Evolutionary conservation across 2,329 filamentous ascomycete species (phyloP).

Genomic region (Scytalidium lignicola): DNA sequence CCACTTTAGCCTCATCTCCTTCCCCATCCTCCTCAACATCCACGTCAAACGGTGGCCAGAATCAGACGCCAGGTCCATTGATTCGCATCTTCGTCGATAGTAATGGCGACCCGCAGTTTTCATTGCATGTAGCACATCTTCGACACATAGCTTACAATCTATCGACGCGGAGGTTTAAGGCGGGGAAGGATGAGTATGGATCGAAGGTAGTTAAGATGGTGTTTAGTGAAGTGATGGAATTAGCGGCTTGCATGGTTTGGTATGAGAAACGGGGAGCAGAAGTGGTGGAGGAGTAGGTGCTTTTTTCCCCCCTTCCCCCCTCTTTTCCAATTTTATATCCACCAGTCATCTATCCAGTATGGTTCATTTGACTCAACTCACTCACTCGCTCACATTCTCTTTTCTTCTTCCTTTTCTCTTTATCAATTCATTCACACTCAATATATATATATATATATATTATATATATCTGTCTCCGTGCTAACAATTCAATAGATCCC

Average conservation of each 20-base stretch:
- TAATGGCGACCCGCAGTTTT: neutral
- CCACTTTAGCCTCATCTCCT: neutral
- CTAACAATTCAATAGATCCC: neutral
- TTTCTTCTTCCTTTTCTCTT: neutral
- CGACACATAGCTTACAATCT: neutral
- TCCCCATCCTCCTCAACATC: neutral
- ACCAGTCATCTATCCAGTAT: too few species aligned
- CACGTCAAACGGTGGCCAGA: neutral
- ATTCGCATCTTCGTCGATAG: neutral
- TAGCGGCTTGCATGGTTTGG: neutral
- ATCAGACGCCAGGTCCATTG: neutral
- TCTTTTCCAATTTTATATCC: neutral
- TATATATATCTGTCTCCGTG: neutral
- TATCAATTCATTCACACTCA: neutral
- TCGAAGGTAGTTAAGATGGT: neutral
- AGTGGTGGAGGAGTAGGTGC: neutral
- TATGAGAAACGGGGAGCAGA: neutral
- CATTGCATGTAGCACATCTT: neutral
- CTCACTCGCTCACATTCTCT: neutral
- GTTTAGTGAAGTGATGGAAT: neutral
- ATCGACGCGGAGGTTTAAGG: neutral
- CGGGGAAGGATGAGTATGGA: neutral
- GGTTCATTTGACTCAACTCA: neutral
- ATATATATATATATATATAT: neutral
- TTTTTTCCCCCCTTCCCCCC: neutral